Conservation (phyloP, 164 flowering plant genomes). For the Berberis thunbergii region DNA sequence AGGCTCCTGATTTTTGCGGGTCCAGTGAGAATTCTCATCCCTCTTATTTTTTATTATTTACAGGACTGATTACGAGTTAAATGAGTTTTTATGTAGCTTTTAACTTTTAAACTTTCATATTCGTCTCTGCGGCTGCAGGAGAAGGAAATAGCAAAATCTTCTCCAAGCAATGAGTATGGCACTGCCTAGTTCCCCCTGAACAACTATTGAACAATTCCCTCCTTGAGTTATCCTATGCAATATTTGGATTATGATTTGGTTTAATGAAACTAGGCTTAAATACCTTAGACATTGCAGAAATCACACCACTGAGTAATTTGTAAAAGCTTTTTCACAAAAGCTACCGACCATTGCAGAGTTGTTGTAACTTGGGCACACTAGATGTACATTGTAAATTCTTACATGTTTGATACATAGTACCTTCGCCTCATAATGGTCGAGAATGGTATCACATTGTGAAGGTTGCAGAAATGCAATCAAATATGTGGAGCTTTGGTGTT, state of each 20-base stretch:
- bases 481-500: no score
- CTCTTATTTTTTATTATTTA: not conserved
- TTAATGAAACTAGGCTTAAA: no score
- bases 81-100: not conserved
- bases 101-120: not conserved
- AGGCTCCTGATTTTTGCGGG: slow-evolving; percentile 84
- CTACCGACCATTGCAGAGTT: no score
- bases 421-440: no score
- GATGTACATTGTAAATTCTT: no score
- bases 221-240: slow-evolving; percentile 12
- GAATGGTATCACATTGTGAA: no score
- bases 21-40: slow-evolving; percentile 56
- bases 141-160: slow-evolving; percentile 79
- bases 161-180: slow-evolving; percentile 58
- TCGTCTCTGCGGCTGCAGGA: slow-evolving; percentile 43
- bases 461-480: no score
- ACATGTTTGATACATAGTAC: no score
- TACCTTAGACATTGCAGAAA: no score
- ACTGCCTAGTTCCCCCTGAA: slow-evolving; percentile 45
- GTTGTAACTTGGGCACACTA: no score
- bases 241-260: not conserved
- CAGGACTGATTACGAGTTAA: not conserved
- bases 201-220: slow-evolving; percentile 67
- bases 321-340: no score
- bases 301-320: no score